Evolutionary conservation across 495 filamentous ascomycete species (phyloP), one percentile per base, ranked within the genome.

Genomic region (Penicillium samsonianum): DNA sequence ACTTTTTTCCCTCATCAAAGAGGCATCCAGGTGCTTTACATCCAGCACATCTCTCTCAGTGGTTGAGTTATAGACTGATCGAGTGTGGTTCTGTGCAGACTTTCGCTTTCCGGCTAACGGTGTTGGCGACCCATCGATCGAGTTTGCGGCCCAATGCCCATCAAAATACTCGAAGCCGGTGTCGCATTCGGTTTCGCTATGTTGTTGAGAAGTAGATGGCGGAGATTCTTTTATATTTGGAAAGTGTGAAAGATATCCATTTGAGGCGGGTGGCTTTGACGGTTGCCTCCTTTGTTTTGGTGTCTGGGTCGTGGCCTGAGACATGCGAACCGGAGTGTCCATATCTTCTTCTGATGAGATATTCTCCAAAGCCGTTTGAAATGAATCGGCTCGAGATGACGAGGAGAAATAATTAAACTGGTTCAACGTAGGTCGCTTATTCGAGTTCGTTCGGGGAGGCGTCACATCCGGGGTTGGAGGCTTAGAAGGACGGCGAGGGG

Each of bases 401-500:
- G 65, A 70, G 5, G 77, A 74, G 6, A 68, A 58, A 41, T 73
- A 65, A 11, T 67, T 63, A 22, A 68, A 63, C 11, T 68, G 65
- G 41, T 61, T 65, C 23, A 72, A 57, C 8, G 79, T 78, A 14
- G 76, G 76, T 37, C 79, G 65, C 50, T 73, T 82, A 11, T 73
- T 69, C 10, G 73, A 67, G 19, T 72, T 65, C 53, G 71, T 75
- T 50, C 80, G 81, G 37, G 89, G 87, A 53, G 88, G 88, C 19
- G 87, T 90, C 23, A 84, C 81, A 65, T 91, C 87, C 6, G 87
- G 87, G 12, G 86, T 92, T 17, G 86, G 88, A 22, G 87, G 89
- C 57, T 85, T 88, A 48, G 81, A 80, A 53, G 86, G 82, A 61
- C 82, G 80, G 33, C 80, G 76, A 30, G 85, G 85, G 6, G 86